phyloP scores from a whole-genome alignment of 225 moss, liverwort and hornwort genomes.

The Marchantia paleacea region DNA sequence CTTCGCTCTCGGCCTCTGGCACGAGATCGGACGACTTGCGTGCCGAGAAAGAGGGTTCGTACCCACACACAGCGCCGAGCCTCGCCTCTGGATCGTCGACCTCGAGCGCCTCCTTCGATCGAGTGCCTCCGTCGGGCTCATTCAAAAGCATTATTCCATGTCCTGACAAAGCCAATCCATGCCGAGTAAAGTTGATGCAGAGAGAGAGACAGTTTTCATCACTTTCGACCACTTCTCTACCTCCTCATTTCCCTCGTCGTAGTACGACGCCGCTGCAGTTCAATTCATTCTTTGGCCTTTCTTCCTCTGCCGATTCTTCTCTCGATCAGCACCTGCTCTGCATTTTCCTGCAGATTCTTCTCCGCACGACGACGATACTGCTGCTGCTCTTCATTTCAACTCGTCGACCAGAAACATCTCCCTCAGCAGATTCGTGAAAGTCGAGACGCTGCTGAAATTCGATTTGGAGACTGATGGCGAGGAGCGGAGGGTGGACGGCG shows the following conservation, averaged over 20 bases:
- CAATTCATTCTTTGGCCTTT: neutral
- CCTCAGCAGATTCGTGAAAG: neutral
- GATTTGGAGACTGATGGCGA: slow-evolving; percentile 12
- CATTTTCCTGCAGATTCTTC: neutral
- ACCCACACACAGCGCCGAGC: no score
- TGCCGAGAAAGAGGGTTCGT: slow-evolving; percentile 11
- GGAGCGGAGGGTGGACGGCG: slow-evolving; percentile 36
- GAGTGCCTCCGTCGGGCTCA: no score
- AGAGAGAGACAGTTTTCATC: neutral
- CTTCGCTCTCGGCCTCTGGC: neutral
- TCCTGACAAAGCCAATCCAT: slow-evolving; percentile 4
- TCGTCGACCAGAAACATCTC: neutral
- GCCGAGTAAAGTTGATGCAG: no score
- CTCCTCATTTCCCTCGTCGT: neutral
- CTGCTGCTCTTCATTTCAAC: no score
- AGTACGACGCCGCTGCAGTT: no score
- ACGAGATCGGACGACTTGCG: neutral
- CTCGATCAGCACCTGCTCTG: neutral
- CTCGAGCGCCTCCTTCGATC: neutral
- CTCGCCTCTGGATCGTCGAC: no score
- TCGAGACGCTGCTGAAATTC: no score
- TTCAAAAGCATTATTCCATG: slow-evolving; percentile 13
- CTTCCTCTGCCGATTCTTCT: slow-evolving; percentile 11
- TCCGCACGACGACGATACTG: no score
- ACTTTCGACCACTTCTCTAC: neutral